These are phyloP conservation scores for Globisporangium echinulatum DNA, from an alignment of 352 stramenopile genomes.

Conservation along the genomic window DNA sequence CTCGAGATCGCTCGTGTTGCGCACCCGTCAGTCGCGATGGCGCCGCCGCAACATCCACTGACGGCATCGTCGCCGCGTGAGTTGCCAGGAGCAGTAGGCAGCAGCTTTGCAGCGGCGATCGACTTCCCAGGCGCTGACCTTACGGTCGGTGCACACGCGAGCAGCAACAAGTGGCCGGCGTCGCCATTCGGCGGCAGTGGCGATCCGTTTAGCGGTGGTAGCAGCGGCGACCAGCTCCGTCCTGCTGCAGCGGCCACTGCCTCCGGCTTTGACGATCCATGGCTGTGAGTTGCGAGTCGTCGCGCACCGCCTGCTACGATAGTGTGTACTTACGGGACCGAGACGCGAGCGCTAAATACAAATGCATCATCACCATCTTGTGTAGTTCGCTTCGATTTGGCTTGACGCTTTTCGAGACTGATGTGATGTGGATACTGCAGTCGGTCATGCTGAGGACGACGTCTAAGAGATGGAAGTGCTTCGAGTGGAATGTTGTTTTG, in stretches of 20 bases:
- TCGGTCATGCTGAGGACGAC: too few species aligned
- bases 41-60: too few species aligned
- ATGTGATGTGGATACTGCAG: too few species aligned
- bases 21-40: not conserved
- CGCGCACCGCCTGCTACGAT: too few species aligned
- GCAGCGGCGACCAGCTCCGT: conserved; percentile 1
- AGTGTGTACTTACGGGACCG: too few species aligned
- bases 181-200: conserved; percentile 1
- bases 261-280: not conserved
- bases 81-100: not conserved
- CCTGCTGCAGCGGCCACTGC: not conserved
- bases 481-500: too few species aligned
- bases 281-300: not conserved
- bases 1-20: conserved; percentile 1
- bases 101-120: not conserved
- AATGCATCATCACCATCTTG: too few species aligned
- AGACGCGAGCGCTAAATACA: too few species aligned
- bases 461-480: too few species aligned
- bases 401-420: too few species aligned
- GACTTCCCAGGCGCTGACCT: conserved; percentile 4
- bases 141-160: not conserved
- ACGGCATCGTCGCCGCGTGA: not conserved
- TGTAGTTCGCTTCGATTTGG: too few species aligned
- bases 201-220: not conserved
- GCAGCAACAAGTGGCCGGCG: not conserved